Percentiles rank a stretch among this genome's conserved stretches.
phyloP scores from a whole-genome alignment of 1,284 basidiomycete genomes.

The Rhodofomes roseus region DNA sequence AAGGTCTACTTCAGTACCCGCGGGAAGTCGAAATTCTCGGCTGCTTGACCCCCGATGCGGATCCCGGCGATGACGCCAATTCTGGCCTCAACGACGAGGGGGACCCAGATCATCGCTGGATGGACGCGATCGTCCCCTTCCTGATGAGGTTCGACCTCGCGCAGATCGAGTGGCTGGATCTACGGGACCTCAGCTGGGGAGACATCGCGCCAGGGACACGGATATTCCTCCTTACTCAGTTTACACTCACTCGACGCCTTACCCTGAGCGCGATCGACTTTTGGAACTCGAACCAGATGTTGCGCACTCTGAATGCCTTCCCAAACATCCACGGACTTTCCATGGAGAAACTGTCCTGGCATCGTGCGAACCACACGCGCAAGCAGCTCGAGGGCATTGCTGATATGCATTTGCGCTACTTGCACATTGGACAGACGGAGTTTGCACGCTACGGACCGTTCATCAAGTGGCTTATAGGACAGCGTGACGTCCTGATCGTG shows the following conservation, averaged over 20 bases:
- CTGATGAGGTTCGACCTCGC: not conserved
- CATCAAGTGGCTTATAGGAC: constrained; percentile 4
- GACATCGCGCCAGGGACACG: constrained; percentile 1
- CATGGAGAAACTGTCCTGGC: constrained; percentile 7
- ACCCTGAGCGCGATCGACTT: constrained; percentile 6
- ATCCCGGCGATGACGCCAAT: not conserved
- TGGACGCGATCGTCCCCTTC: not conserved
- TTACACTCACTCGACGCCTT: not conserved
- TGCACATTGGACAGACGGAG: constrained; percentile 6
- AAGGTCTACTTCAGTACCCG: not conserved
- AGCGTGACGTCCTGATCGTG: not conserved
- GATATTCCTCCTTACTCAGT: constrained; percentile 4
- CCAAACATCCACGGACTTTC: not conserved
- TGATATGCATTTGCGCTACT: not conserved
- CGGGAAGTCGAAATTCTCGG: constrained; percentile 6
- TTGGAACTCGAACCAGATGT: constrained; percentile 10
- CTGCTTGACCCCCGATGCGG: not conserved
- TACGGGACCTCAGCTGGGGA: constrained; percentile 10
- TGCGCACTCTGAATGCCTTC: constrained; percentile 7
- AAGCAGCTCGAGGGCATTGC: not conserved
- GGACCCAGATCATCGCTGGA: constrained; percentile 6
- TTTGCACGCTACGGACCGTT: constrained; percentile 6
- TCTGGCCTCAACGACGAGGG: constrained; percentile 2
- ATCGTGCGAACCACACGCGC: constrained; percentile 4
- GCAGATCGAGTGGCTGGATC: not conserved